Percentiles rank a stretch among this genome's conserved stretches.
Conservation (phyloP, 352 stramenopile species). For the Peronospora belbahrii region DNA sequence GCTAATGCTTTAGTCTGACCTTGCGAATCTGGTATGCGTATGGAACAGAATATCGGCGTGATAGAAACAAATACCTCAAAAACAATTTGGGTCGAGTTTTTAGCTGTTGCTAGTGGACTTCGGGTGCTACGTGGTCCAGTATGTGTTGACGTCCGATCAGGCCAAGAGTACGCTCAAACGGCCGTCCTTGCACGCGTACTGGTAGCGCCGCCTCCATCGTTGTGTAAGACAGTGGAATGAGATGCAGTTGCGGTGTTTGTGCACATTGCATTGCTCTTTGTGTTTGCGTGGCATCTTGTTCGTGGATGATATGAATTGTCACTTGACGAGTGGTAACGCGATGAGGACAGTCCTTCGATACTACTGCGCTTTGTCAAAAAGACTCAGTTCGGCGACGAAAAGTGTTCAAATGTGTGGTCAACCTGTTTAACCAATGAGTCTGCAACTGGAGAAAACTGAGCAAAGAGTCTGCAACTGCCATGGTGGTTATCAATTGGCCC, state of each 20-base stretch:
- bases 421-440: too few species aligned
- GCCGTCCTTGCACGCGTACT: slow-evolving; percentile 47
- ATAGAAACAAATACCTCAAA: slow-evolving; percentile 39
- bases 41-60: slow-evolving; percentile 47
- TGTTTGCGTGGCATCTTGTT: too few species aligned
- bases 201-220: slow-evolving; percentile 23
- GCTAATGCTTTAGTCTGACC: neutral
- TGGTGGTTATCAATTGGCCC: too few species aligned
- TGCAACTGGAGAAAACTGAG: too few species aligned
- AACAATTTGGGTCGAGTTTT: slow-evolving; percentile 50
- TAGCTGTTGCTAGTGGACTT: slow-evolving; percentile 58
- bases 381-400: too few species aligned
- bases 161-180: slow-evolving; percentile 46
- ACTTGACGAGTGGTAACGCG: too few species aligned
- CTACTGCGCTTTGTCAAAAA: too few species aligned
- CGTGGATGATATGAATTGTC: too few species aligned
- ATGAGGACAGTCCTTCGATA: too few species aligned
- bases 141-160: slow-evolving; percentile 60
- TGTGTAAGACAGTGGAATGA: slow-evolving; percentile 15
- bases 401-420: too few species aligned
- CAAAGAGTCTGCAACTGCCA: too few species aligned
- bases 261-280: neutral
- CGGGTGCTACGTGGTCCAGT: slow-evolving; percentile 51
- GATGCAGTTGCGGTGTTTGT: slow-evolving; percentile 1
- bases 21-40: neutral